Conservation (phyloP, 257 asterid genomes). For the Petrea volubilis region DNA sequence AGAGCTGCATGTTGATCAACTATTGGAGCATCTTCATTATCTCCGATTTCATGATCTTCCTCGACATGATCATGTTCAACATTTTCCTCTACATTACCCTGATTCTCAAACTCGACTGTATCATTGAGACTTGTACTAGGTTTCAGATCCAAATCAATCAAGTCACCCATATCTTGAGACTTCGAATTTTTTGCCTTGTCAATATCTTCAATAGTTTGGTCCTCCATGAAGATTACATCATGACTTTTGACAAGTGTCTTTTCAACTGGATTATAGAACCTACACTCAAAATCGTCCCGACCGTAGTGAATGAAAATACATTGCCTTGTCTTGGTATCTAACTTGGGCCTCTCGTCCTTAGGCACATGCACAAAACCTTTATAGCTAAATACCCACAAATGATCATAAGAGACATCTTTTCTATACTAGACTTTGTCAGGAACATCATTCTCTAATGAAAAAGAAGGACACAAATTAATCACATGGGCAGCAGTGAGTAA, state of each 20-base stretch:
- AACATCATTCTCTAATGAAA: not conserved
- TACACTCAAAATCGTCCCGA: conserved; percentile 2
- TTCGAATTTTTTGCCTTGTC: not conserved
- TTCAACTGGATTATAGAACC: not conserved
- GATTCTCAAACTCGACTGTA: no score
- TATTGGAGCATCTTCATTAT: not conserved
- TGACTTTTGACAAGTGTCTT: not conserved
- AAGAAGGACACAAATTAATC: not conserved
- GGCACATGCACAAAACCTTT: conserved; percentile 8
- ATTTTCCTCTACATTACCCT: no score
- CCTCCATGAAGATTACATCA: not conserved
- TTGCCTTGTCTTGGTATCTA: not conserved
- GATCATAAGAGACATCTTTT: not conserved
- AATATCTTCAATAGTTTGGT: not conserved
- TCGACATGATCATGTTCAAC: no score
- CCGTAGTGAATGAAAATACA: not conserved
- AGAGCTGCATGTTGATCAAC: not conserved
- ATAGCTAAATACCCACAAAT: conserved; percentile 5
- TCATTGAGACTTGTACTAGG: not conserved
- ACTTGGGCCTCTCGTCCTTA: conserved; percentile 3
- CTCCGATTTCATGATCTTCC: not conserved
- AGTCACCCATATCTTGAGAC: not conserved
- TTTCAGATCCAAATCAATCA: not conserved
- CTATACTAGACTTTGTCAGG: not conserved
- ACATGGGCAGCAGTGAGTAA: not conserved